Evolutionary conservation across 805 yeast species (phyloP).

Genomic region (Candida nitratophila): DNA sequence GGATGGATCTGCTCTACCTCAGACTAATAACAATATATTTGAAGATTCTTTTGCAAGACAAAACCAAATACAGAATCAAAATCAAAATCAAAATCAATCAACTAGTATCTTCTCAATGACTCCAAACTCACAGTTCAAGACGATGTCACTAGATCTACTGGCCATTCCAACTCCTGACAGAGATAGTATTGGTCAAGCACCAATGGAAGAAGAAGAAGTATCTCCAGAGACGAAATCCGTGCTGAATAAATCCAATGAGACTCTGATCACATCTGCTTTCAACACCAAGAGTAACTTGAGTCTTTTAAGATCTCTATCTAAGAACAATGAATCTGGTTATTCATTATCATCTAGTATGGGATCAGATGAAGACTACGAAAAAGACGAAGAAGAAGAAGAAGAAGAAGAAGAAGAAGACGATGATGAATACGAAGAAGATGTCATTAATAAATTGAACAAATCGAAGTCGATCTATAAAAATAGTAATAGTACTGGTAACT

Average conservation of each 20-base stretch:
- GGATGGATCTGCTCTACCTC: not conserved
- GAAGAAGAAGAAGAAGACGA: not conserved
- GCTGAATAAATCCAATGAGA: not conserved
- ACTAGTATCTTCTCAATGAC: not conserved
- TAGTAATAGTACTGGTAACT: not conserved
- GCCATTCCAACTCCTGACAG: constrained; percentile 9
- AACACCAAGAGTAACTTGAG: not conserved
- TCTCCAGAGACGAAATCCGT: constrained; percentile 16
- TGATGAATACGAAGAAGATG: not conserved
- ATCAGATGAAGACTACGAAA: not conserved
- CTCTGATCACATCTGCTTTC: not conserved
- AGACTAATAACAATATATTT: not conserved
- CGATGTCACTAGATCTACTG: constrained; percentile 7
- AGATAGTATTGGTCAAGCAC: not conserved
- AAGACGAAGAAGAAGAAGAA: not conserved
- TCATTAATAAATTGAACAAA: not conserved
- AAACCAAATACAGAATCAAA: no score
- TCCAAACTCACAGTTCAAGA: constrained; percentile 8
- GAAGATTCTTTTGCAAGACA: not conserved
- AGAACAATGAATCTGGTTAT: not conserved
- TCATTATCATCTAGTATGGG: not conserved
- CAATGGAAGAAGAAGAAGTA: not conserved
- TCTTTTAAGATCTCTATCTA: not conserved
- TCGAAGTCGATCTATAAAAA: not conserved
- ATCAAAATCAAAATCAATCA: no score